Conservation (phyloP, 2,329 filamentous ascomycete genomes). For the Diaporthe citrichinensis region DNA sequence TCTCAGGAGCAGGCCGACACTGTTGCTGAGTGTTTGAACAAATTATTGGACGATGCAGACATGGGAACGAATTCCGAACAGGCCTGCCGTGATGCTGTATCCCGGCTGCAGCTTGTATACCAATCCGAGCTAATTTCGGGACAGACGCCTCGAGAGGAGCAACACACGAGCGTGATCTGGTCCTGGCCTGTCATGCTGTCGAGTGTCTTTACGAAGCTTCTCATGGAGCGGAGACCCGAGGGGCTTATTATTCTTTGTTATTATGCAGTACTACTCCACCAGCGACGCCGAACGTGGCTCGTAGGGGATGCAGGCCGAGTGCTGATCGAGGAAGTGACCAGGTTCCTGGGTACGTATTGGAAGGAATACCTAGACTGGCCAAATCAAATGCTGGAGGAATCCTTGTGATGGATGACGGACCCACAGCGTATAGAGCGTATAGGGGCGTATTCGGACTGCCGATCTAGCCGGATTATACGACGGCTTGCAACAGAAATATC, state of each 20-base stretch:
- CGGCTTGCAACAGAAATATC: not conserved
- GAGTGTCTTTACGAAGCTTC: not conserved
- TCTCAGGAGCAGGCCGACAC: not conserved
- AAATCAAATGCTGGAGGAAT: constrained; percentile 11
- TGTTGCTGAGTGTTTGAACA: not conserved
- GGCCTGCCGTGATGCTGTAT: not conserved
- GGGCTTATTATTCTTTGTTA: constrained; percentile 1
- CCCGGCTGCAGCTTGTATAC: not conserved
- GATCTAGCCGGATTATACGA: not conserved
- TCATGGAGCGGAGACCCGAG: not conserved
- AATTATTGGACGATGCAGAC: not conserved
- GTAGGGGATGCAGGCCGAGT: not conserved
- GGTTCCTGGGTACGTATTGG: not conserved
- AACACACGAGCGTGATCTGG: not conserved
- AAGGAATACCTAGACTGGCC: constrained; percentile 3
- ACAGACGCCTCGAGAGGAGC: not conserved
- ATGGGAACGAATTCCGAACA: not conserved
- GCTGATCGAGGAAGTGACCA: constrained; percentile 1
- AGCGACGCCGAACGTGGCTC: not conserved
- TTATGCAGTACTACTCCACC: not conserved
- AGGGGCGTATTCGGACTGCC: not conserved
- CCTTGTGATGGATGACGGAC: not conserved
- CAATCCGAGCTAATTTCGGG: not conserved
- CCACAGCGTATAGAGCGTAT: not conserved
- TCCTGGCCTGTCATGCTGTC: not conserved